phyloP scores from a whole-genome alignment of 768 basidiomycete species.

The Pholiota molesta region DNA sequence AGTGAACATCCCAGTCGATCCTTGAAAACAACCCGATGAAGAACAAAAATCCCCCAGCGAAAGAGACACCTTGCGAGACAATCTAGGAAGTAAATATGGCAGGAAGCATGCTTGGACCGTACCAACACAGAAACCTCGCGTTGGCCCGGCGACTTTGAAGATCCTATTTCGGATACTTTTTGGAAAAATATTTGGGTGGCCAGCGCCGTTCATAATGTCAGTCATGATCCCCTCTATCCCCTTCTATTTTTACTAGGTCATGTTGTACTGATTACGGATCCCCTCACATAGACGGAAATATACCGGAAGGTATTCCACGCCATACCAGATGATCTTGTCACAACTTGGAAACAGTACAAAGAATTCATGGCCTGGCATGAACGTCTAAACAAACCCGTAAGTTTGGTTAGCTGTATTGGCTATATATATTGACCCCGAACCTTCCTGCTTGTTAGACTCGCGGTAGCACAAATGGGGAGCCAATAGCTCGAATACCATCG shows the following conservation, averaged over 20 bases:
- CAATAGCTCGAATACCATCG: conserved; percentile 59
- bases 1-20: conserved; percentile 51
- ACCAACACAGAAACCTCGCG: conserved; percentile 66
- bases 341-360: conserved; percentile 95
- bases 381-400: conserved; percentile 68
- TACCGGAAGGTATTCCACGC: conserved; percentile 95
- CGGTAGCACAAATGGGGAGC: conserved; percentile 41
- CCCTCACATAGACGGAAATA: conserved; percentile 76
- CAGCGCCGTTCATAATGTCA: conserved; percentile 85
- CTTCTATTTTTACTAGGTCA: conserved; percentile 18
- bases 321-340: conserved; percentile 89
- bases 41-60: conserved; percentile 52
- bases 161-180: conserved; percentile 85
- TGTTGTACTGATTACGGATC: conserved; percentile 20
- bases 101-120: conserved; percentile 59
- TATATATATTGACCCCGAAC: conserved; percentile 11
- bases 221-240: conserved; percentile 28
- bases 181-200: conserved; percentile 92
- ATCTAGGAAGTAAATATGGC: conserved; percentile 52
- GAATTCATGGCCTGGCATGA: conserved; percentile 82
- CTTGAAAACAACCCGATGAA: conserved; percentile 42
- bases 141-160: conserved; percentile 83
- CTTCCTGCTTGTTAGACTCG: conserved; percentile 40
- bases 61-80: conserved; percentile 55
- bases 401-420: conserved; percentile 22